Conservation (phyloP, 176 grass and related monocot species). For the Carex parvula region DNA sequence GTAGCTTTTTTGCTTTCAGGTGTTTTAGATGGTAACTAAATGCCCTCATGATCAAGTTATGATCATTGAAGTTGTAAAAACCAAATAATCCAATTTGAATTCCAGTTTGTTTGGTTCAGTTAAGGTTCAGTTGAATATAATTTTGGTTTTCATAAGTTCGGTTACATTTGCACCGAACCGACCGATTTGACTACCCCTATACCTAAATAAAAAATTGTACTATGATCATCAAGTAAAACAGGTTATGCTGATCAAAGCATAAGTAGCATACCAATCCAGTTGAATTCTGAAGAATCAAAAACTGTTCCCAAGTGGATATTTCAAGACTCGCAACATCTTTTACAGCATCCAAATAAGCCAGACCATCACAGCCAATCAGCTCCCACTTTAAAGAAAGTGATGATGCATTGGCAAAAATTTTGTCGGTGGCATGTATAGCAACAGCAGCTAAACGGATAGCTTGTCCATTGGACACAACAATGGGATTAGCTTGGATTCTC, state of each 20-base stretch:
- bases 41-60: neutral
- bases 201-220: neutral
- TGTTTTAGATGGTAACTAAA: neutral
- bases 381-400: conserved; percentile 89
- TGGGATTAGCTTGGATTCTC: conserved; percentile 66
- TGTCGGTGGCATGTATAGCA: conserved; percentile 57
- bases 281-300: conserved; percentile 79
- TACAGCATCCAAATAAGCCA: conserved; percentile 49
- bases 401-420: conserved; percentile 83
- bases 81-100: neutral
- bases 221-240: conserved; percentile 9
- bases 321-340: conserved; percentile 40
- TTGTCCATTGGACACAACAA: conserved; percentile 79
- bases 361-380: conserved; percentile 62
- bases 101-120: neutral
- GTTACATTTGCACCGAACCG: neutral
- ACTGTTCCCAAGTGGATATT: conserved; percentile 68
- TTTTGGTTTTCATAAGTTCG: neutral
- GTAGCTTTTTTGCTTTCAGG: neutral
- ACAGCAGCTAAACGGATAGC: conserved; percentile 68
- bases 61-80: neutral
- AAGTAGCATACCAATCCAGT: conserved; percentile 77
- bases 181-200: neutral
- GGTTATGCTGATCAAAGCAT: neutral
- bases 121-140: neutral